Base-by-base conservation (phyloP, 106 monocot species). In the Allium fistulosum region DNA sequence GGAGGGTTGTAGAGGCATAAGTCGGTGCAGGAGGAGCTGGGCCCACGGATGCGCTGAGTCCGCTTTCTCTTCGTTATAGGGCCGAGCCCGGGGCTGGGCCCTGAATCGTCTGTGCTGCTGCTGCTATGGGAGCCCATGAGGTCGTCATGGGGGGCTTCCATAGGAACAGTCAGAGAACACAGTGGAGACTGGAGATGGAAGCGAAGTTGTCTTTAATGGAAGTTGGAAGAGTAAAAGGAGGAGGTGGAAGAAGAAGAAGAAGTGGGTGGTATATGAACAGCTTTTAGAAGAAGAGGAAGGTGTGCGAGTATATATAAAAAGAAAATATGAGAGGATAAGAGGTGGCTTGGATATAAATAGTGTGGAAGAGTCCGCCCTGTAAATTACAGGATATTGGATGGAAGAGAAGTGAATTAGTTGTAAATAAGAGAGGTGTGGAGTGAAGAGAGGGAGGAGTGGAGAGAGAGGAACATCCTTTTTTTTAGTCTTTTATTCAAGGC, bases 61-160 rank as follows among this genome's bases (percentile, higher is more conserved):
- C 85, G 71, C 74, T 72, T 78, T 3, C 85, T 65, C 68, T 85
- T 88, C n/a, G 53, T 17, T 48, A 68, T 10, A 11, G 48, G 9
- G 13, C 28, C 28, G 7, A 18, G 16, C 49, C 49, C 4, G 17
- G 49, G 49, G n/a, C 45, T 7, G n/a, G 9, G 1, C 18, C 4
- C 2, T 2, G 11, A 11, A 52, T 50, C 7, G 9, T 9, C n/a
- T 46, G 10, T 51, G 73, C 28, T 49, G 69, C 53, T 61, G 78
- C 46, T 59, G 28, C 18, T 65, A 50, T 63, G 18, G 28, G 51
- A 51, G 28, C 48, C 58, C 59, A 22, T 68, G 51, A 53, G 27
- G 18, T 2, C 65, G 0, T 49, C 17, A 78, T 51, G 18, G 46
- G 71, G 57, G 58, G 57, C 50, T 66, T 49, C 62, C 70, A 62